Evolutionary conservation across 805 yeast genomes (phyloP), one percentile per base, ranked within the genome.

Genomic region (Candida arabinofermentans): DNA sequence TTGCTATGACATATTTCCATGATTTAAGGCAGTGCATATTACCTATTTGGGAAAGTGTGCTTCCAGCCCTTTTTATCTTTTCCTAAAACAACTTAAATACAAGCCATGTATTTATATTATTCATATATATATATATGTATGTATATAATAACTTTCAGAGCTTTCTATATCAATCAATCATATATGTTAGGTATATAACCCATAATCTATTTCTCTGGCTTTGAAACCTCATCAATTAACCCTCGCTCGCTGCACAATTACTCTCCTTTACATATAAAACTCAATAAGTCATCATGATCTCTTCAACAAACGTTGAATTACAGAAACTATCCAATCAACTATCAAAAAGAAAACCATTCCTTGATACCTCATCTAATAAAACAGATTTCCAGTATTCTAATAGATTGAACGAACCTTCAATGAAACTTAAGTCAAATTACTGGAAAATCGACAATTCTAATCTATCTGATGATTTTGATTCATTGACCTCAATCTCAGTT

Each of bases 401-500:
- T 33, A 43, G 39, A 19, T 34, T 43, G 8, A 19, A 43, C 8
- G 29, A 32, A 10, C 10, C 32, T 24, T 17, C 48, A 18, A 27
- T 39, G 18, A 72, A 56, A 31, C 39, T 61, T 18, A 49, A 53
- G 34, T 59, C 68, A 5, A 57, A 52, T 43, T 65, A 65, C 40
- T 65, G 70, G 70, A 57, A 57, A 39, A 45, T 65, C 8, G 58
- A 52, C n/a, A 40, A 31, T 16, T 37, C 49, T 6, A 33, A 40
- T n/a, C 27, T 42, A 3, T 34, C 27, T 22, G 49, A 47, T 36
- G 43, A 40, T 7, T 47, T 39, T 26, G 48, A 49, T 19, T 40
- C 47, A 4, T 41, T 78, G 30, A 76, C 79, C 0, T 65, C 78
- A 2, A 53, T 79, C 43, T 53, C 70, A 9, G 55, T 55, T 10